Evolutionary conservation across 2,329 filamentous ascomycete species (phyloP).

Genomic region (Colletotrichum trifolii): DNA sequence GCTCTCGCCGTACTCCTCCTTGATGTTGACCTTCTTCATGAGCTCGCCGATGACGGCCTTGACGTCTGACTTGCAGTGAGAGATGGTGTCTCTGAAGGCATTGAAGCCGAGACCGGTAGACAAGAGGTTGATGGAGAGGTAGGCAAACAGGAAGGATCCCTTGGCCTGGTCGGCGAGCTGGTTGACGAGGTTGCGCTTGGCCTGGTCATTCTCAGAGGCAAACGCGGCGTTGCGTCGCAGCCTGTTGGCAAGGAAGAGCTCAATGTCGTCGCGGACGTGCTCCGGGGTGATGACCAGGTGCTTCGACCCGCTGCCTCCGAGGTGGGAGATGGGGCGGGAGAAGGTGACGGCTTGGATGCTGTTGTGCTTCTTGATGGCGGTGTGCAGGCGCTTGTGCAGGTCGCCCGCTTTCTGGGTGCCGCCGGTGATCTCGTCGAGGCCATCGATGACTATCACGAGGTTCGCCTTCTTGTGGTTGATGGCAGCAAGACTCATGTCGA

Average conservation of each 20-base stretch:
- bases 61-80: constrained; percentile 40
- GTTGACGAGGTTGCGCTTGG: constrained; percentile 41
- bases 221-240: constrained; percentile 37
- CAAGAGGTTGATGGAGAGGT: constrained; percentile 46
- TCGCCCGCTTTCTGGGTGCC: constrained; percentile 38
- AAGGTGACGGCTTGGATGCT: constrained; percentile 48
- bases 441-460: constrained; percentile 50
- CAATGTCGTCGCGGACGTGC: constrained; percentile 48
- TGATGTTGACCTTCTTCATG: constrained; percentile 40
- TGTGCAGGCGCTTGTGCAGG: constrained; percentile 47
- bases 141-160: constrained; percentile 52
- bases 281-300: constrained; percentile 47
- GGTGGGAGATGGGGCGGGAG: constrained; percentile 47
- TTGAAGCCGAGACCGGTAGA: constrained; percentile 35
- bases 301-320: constrained; percentile 43
- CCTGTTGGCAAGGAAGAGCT: constrained; percentile 42
- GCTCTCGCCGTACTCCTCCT: constrained; percentile 39
- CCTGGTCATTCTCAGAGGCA: constrained; percentile 35
- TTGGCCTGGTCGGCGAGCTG: constrained; percentile 47
- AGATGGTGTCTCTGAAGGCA: constrained; percentile 40
- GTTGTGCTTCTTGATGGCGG: constrained; percentile 42
- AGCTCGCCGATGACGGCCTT: constrained; percentile 42
- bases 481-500: constrained; percentile 47
- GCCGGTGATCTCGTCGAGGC: constrained; percentile 48
- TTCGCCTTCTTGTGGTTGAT: constrained; percentile 42